phyloP scores from a whole-genome alignment of 2,329 filamentous ascomycete genomes.

The Teratosphaeria zuluensis region DNA sequence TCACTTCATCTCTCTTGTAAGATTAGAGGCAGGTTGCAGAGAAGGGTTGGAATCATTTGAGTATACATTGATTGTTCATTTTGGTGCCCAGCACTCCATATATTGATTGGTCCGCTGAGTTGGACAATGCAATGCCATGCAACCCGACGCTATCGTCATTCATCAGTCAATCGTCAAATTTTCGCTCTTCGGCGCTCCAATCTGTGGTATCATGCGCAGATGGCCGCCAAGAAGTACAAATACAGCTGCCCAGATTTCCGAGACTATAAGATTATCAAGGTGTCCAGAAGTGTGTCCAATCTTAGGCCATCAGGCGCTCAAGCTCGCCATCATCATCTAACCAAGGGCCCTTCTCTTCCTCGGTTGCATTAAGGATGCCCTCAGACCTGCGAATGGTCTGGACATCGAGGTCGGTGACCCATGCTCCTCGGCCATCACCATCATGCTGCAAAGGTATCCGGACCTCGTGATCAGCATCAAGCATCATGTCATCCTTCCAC shows the following conservation, averaged over 20 bases:
- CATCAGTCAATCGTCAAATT: background rate
- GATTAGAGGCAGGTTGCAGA: background rate
- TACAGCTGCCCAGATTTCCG: background rate
- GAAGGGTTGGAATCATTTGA: background rate
- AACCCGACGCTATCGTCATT: background rate
- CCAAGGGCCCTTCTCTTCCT: constrained; percentile 83
- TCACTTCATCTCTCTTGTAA: no score
- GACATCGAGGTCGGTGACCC: constrained; percentile 87
- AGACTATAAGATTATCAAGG: background rate
- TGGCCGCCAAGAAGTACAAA: background rate
- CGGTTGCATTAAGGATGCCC: constrained; percentile 67
- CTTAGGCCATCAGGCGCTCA: constrained; percentile 45
- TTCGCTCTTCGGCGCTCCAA: background rate
- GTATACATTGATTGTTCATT: background rate
- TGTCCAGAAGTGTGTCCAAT: background rate
- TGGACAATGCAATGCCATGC: background rate
- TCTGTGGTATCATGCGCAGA: background rate
- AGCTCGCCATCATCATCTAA: constrained; percentile 56
- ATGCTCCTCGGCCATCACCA: constrained; percentile 55
- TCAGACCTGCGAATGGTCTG: constrained; percentile 83
- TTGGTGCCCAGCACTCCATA: background rate
- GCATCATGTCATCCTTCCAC: constrained; percentile 99
- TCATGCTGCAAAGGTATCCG: constrained; percentile 65
- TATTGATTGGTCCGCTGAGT: background rate
- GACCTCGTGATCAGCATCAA: constrained; percentile 89